Evolutionary conservation across 2,329 filamentous ascomycete species (phyloP).

Genomic region (Bisporella sp.): DNA sequence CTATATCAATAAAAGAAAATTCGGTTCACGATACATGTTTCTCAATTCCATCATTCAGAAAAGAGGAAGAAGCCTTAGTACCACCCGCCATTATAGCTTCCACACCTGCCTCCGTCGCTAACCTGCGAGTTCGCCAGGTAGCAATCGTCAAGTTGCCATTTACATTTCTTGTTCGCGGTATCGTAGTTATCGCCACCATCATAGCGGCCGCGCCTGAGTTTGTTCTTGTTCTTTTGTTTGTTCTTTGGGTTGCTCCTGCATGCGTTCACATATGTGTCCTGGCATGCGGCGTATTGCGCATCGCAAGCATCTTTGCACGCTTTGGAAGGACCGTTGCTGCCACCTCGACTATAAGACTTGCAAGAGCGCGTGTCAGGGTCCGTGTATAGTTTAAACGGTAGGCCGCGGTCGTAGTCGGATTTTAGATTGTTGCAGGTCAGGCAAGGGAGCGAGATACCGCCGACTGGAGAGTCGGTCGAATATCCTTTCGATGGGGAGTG

Average conservation of each 20-base stretch:
- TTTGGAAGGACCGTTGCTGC: constrained; percentile 27
- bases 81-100: constrained; percentile 25
- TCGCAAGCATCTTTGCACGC: constrained; percentile 48
- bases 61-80: neutral
- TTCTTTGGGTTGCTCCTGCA: constrained; percentile 31
- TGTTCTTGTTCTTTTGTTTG: neutral
- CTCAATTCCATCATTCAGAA: too few species aligned
- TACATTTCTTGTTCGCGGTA: constrained; percentile 36
- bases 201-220: constrained; percentile 8
- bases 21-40: too few species aligned
- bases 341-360: constrained; percentile 34
- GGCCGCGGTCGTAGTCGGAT: constrained; percentile 31
- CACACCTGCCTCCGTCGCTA: constrained; percentile 34
- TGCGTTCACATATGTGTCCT: constrained; percentile 40
- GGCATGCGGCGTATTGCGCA: constrained; percentile 43
- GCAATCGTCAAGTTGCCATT: constrained; percentile 43
- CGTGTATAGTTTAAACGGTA: constrained; percentile 47
- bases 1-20: too few species aligned
- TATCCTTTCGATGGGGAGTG: constrained; percentile 55
- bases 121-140: constrained; percentile 35
- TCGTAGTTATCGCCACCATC: constrained; percentile 13
- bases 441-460: constrained; percentile 43
- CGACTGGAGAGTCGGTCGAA: constrained; percentile 52
- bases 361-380: constrained; percentile 36
- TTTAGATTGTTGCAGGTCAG: constrained; percentile 48